These are phyloP conservation scores for Rehmannia glutinosa DNA, from an alignment of 257 asterid genomes.

Conservation along the genomic window DNA sequence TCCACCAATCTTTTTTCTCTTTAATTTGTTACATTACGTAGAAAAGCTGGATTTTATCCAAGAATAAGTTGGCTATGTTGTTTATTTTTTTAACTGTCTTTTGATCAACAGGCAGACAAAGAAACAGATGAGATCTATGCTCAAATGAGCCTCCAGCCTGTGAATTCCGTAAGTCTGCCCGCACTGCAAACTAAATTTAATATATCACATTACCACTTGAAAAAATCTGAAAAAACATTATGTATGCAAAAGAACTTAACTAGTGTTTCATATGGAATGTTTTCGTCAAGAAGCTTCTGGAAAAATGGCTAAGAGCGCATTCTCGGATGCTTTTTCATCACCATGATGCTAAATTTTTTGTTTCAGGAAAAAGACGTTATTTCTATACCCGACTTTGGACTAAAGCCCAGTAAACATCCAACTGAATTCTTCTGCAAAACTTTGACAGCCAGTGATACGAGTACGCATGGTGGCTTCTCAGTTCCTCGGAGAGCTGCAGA, in stretches of 20 bases:
- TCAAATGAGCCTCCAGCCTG: slow-evolving; percentile 91
- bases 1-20: not conserved
- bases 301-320: too few species aligned
- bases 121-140: slow-evolving; percentile 86
- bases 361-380: slow-evolving; percentile 74
- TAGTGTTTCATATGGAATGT: not conserved
- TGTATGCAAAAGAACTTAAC: too few species aligned
- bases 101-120: slow-evolving; percentile 61
- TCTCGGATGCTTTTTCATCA: too few species aligned
- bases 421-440: slow-evolving; percentile 84
- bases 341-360: too few species aligned
- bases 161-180: slow-evolving; percentile 70
- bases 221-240: too few species aligned
- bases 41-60: not conserved
- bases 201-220: not conserved
- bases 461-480: slow-evolving; percentile 91
- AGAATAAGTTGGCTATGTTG: not conserved
- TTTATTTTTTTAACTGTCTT: slow-evolving; percentile 1
- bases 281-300: too few species aligned
- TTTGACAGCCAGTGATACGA: slow-evolving; percentile 81
- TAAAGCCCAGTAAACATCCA: slow-evolving; percentile 69
- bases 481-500: slow-evolving; percentile 91
- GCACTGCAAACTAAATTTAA: not conserved
- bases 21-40: not conserved
- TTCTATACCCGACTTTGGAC: slow-evolving; percentile 69